phyloP scores from a whole-genome alignment of 1,284 basidiomycete species.

The Golubevia sp. region DNA sequence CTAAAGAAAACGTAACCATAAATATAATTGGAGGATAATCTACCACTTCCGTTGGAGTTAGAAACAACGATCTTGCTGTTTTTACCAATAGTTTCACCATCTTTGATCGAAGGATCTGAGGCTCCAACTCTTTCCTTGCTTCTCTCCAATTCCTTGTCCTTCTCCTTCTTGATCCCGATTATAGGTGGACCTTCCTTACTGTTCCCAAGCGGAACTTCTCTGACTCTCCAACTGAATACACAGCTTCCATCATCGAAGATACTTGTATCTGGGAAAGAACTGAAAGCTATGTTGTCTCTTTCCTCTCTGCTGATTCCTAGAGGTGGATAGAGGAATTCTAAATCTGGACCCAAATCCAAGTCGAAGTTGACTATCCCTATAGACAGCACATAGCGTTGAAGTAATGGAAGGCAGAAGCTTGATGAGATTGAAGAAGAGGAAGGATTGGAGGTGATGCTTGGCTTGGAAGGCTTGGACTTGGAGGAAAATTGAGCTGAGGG shows the following conservation, averaged over 20 bases:
- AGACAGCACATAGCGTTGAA: conserved; percentile 55
- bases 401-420: background rate
- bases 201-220: conserved; percentile 45
- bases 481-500: too few species aligned
- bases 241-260: conserved; percentile 52
- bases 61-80: background rate
- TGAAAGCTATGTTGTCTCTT: conserved; percentile 59
- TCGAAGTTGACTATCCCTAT: conserved; percentile 60
- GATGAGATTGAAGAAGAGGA: too few species aligned
- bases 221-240: conserved; percentile 52
- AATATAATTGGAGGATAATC: conserved; percentile 21
- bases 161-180: background rate
- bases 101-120: background rate
- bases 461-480: too few species aligned
- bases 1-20: conserved; percentile 58
- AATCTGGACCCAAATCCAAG: conserved; percentile 53
- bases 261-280: conserved; percentile 55
- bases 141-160: background rate
- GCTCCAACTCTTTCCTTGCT: background rate
- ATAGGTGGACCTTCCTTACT: background rate
- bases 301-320: conserved; percentile 56
- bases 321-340: conserved; percentile 55
- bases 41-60: background rate
- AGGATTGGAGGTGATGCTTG: too few species aligned
- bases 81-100: background rate